Base-by-base conservation (phyloP, 2,329 filamentous ascomycete species). In the Fusarium sororula region DNA sequence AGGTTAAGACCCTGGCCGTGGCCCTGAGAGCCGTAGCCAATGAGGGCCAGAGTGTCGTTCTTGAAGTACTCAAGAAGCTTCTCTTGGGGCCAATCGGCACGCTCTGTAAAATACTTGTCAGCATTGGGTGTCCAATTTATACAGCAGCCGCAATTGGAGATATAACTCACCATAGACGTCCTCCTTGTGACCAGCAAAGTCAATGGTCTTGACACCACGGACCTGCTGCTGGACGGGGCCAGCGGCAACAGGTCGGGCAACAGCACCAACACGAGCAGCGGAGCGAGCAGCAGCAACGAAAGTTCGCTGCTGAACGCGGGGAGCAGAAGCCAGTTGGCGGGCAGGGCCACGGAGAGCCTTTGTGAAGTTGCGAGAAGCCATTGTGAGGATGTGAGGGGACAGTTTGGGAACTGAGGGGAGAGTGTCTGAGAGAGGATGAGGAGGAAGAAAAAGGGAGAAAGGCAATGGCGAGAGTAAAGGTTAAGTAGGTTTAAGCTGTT, bases 1-100 rank as follows among this genome's bases (percentile, higher is more conserved):
- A 99, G 93, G 91, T 99, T 99, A 75, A 99, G 94, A 85, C 96
- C 97, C 89, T 99, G 96, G 79, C 96, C 96, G 90, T 99, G 96
- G 81, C 96, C 96, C 89, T 98, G 95, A 75, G 95, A 98, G 81
- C 89, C 96, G 87, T 99, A 99, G 84, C 96, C 96, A 86, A 99
- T 99, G 83, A 99, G 93, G 83, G 96, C 96, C 80, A 99, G 94
- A 79, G 96, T 98, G 87, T 99, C 96, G 88, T 99, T 91, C 91
- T 98, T 98, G 94, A 99, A 99, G 92, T 96, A 99, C 77, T 98
- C 94, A 84, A 96, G 89, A 84, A 99, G 94, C 93, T 98, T 98
- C 90, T 98, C 96, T 85, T 93, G 91, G 79, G 96, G 96, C 96
- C 96, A 99, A 89, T 99, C 96, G 83, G 90, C 94, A 87, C 96